Evolutionary conservation across 108 stramenopile species (phyloP).

Genomic region (Nannochloropsis oceanica): DNA sequence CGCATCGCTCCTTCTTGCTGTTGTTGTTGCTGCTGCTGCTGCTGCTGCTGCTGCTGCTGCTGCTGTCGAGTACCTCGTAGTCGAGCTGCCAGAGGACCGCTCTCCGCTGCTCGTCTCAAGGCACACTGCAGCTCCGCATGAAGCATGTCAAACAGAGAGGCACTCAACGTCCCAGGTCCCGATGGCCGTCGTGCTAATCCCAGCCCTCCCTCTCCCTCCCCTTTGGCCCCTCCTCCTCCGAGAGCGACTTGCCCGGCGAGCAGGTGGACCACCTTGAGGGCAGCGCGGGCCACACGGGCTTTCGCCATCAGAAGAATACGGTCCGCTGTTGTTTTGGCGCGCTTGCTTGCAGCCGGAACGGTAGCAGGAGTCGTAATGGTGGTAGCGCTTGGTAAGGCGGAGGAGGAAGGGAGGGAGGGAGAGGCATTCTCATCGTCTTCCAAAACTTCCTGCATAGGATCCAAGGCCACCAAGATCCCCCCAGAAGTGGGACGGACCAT

Average conservation of each 20-base stretch:
- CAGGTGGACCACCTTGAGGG: slow-evolving; percentile 33
- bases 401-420: neutral
- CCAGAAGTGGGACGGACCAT: neutral
- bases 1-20: too few species aligned
- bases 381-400: neutral
- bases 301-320: neutral
- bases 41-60: too few species aligned
- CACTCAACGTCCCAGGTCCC: slow-evolving; percentile 34
- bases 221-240: neutral
- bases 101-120: neutral
- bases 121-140: slow-evolving; percentile 17
- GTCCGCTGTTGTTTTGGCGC: neutral
- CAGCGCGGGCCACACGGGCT: slow-evolving; percentile 20
- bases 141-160: slow-evolving; percentile 35
- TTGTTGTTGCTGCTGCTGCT: too few species aligned
- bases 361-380: neutral
- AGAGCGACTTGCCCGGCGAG: slow-evolving; percentile 28
- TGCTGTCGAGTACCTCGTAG: too few species aligned
- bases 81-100: neutral
- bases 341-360: slow-evolving; percentile 1
- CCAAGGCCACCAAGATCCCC: neutral
- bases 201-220: neutral
- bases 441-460: neutral
- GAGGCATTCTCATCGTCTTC: neutral
- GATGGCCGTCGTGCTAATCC: neutral